These are phyloP conservation scores for Aspergillus bridgeri DNA, from an alignment of 495 filamentous ascomycete genomes.

Conservation along the genomic window DNA sequence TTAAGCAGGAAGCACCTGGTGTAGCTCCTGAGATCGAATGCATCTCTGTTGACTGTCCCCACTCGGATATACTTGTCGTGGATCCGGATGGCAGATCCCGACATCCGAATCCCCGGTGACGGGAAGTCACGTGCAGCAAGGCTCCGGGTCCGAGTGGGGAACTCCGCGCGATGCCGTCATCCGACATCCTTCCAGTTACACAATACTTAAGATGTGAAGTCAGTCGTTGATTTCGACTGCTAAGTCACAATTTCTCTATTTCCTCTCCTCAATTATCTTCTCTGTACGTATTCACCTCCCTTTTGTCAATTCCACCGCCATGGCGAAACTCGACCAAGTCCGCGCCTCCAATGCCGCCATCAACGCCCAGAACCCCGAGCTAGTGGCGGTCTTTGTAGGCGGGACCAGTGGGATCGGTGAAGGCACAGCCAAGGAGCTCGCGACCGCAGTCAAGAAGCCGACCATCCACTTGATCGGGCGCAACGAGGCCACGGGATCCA, in stretches of 20 bases:
- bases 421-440: slow-evolving; percentile 51
- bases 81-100: too few relatives aligned
- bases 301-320: slow-evolving; percentile 1
- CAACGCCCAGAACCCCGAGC: slow-evolving; percentile 31
- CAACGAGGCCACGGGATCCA: slow-evolving; percentile 41
- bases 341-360: slow-evolving; percentile 14
- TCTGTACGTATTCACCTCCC: too few relatives aligned
- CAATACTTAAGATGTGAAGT: not conserved
- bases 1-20: too few relatives aligned
- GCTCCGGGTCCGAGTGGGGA: not conserved
- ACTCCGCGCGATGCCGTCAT: not conserved
- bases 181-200: not conserved
- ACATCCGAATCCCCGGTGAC: not conserved
- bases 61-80: too few relatives aligned
- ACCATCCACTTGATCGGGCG: slow-evolving; percentile 46
- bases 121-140: not conserved
- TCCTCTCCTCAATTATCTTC: not conserved
- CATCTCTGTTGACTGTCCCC: too few relatives aligned
- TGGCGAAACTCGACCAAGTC: slow-evolving; percentile 12
- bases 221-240: not conserved
- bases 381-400: slow-evolving; percentile 58
- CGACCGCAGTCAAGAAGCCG: slow-evolving; percentile 38
- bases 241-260: not conserved
- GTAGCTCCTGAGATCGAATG: too few relatives aligned
- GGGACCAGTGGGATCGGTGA: slow-evolving; percentile 62